phyloP scores from a whole-genome alignment of 2,329 filamentous ascomycete genomes.

The Hymenoscyphus fructigenus region DNA sequence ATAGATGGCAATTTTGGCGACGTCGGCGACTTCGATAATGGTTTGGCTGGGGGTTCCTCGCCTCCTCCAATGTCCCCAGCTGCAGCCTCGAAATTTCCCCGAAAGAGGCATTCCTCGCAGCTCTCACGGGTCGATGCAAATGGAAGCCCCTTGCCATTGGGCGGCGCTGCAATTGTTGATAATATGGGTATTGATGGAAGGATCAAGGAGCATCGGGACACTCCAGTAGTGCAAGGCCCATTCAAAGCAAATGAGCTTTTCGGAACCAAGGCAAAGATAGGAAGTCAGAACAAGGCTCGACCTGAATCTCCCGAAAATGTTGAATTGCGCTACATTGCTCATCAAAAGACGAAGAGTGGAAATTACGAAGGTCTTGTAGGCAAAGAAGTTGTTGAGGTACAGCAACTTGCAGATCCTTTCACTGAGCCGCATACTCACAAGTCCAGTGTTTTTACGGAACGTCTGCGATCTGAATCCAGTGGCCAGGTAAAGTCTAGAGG shows the following conservation, averaged over 20 bases:
- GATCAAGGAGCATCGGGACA: not conserved
- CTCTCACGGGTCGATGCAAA: conserved; percentile 25
- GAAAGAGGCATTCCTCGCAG: conserved; percentile 12
- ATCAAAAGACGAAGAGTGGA: conserved; percentile 29
- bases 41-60: not conserved
- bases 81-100: not conserved
- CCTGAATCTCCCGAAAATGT: conserved; percentile 27
- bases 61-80: not conserved
- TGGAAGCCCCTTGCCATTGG: conserved; percentile 22
- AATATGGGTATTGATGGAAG: not conserved
- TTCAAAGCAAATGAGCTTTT: conserved; percentile 16
- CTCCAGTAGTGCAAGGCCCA: not conserved
- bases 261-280: conserved; percentile 24
- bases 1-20: not conserved
- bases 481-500: not conserved
- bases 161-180: not conserved
- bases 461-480: conserved; percentile 15
- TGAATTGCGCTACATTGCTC: conserved; percentile 29
- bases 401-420: conserved; percentile 32
- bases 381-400: conserved; percentile 25
- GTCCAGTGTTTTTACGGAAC: conserved; percentile 26
- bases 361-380: conserved; percentile 28
- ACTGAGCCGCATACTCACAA: conserved; percentile 15
- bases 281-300: conserved; percentile 27
- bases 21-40: not conserved